Evolutionary conservation across 805 yeast genomes (phyloP).

Genomic region (Saturnispora diversa): DNA sequence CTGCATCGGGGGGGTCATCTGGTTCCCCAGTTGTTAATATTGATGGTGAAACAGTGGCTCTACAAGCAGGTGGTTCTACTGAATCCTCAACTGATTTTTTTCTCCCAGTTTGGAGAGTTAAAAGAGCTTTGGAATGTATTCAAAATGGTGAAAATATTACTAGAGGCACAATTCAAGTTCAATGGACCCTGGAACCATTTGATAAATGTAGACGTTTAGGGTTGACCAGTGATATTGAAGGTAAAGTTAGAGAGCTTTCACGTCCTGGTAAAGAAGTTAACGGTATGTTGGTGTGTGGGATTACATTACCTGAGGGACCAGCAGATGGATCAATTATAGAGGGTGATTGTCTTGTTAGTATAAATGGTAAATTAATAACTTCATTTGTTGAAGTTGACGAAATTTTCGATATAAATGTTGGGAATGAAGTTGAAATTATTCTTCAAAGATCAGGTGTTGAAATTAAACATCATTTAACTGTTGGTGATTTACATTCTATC

Average conservation of each 20-base stretch:
- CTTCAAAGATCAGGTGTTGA: conserved; percentile 72
- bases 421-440: conserved; percentile 43
- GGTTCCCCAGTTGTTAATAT: conserved; percentile 95
- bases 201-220: conserved; percentile 90
- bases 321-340: conserved; percentile 65
- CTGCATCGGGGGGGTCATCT: conserved; percentile 92
- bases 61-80: conserved; percentile 90
- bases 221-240: conserved; percentile 64
- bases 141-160: conserved; percentile 54
- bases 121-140: conserved; percentile 70
- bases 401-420: conserved; percentile 66
- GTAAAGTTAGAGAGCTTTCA: conserved; percentile 44
- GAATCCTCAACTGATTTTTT: conserved; percentile 92
- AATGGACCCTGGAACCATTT: conserved; percentile 79
- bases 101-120: conserved; percentile 74
- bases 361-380: conserved; percentile 56
- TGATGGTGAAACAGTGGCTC: conserved; percentile 79
- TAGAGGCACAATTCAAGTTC: conserved; percentile 88
- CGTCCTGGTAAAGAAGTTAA: conserved; percentile 57
- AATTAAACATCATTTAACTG: conserved; percentile 40
- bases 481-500: conserved; percentile 72
- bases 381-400: conserved; percentile 78
- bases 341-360: conserved; percentile 76
- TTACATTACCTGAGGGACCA: conserved; percentile 80
- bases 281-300: conserved; percentile 77